These are phyloP conservation scores for Arabidopsis arenosa DNA, from an alignment of 345 rosid species.

Conservation along the genomic window DNA sequence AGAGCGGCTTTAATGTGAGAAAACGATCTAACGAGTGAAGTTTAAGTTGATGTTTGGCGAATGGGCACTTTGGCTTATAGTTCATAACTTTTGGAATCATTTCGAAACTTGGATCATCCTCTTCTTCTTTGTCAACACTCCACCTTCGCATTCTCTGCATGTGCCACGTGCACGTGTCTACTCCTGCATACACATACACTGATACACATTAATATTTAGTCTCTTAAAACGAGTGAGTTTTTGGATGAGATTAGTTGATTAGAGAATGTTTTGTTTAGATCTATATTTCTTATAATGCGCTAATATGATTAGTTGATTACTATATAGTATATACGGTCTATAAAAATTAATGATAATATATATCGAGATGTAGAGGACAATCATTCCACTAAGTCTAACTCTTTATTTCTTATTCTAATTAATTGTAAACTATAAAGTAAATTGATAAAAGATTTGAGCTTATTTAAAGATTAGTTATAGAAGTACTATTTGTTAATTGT, in stretches of 20 bases:
- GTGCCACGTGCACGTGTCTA: constrained; percentile 37
- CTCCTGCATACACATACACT: constrained; percentile 17
- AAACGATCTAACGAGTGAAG: constrained; percentile 37
- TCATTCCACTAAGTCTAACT: constrained; percentile 40
- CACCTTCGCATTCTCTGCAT: constrained; percentile 22
- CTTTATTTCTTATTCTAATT: constrained; percentile 7
- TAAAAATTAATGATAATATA: constrained; percentile 30
- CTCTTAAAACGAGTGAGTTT: neutral
- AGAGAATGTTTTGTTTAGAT: constrained; percentile 25
- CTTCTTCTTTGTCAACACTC: constrained; percentile 31
- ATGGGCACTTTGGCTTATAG: constrained; percentile 38
- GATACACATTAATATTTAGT: neutral
- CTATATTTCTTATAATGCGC: neutral
- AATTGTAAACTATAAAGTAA: constrained; percentile 4
- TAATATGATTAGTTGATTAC: constrained; percentile 11
- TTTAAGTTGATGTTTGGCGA: constrained; percentile 38
- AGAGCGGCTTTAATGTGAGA: constrained; percentile 41
- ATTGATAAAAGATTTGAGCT: neutral
- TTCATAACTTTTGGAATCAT: constrained; percentile 42
- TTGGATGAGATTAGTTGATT: constrained; percentile 21
- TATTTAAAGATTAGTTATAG: neutral
- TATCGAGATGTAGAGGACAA: constrained; percentile 42
- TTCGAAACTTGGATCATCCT: constrained; percentile 37
- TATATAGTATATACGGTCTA: neutral
- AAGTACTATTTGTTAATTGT: neutral